Evolutionary conservation across 306 rosid species (phyloP).

Genomic region (Cyclanthera cordifolia): DNA sequence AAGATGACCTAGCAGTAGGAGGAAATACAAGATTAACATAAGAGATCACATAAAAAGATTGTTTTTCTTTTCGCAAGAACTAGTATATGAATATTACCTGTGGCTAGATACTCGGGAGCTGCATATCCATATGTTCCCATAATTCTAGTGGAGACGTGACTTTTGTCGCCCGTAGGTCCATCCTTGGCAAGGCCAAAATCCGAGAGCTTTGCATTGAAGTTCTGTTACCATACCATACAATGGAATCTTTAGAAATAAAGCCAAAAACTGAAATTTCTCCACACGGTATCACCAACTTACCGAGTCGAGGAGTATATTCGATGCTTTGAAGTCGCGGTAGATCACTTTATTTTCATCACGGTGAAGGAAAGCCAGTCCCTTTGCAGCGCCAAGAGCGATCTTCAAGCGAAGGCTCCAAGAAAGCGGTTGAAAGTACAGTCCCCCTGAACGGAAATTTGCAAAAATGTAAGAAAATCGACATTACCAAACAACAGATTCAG

Average conservation of each 20-base stretch:
- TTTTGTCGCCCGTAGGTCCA: slow-evolving; percentile 44
- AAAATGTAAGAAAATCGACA: not conserved
- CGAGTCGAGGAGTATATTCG: slow-evolving; percentile 35
- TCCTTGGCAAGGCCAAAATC: slow-evolving; percentile 50
- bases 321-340: slow-evolving; percentile 41
- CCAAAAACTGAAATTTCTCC: not conserved
- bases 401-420: slow-evolving; percentile 41
- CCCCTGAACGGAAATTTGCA: slow-evolving; percentile 22
- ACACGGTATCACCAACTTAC: slow-evolving; percentile 14
- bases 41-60: not conserved
- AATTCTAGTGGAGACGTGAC: slow-evolving; percentile 41
- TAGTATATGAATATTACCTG: slow-evolving; percentile 27
- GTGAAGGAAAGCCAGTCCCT: slow-evolving; percentile 43
- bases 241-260: not conserved
- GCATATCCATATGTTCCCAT: slow-evolving; percentile 53
- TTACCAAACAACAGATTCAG: not conserved
- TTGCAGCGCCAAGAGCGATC: slow-evolving; percentile 44
- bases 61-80: too few species aligned
- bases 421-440: slow-evolving; percentile 48
- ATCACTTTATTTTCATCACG: slow-evolving; percentile 36
- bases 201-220: slow-evolving; percentile 38
- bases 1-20: slow-evolving; percentile 29
- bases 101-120: slow-evolving; percentile 45
- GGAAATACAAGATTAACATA: slow-evolving; percentile 5
- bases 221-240: slow-evolving; percentile 17